Percentiles rank a stretch among this genome's conserved stretches.
Conservation (phyloP, 257 asterid genomes). For the Gynochthodes officinalis region DNA sequence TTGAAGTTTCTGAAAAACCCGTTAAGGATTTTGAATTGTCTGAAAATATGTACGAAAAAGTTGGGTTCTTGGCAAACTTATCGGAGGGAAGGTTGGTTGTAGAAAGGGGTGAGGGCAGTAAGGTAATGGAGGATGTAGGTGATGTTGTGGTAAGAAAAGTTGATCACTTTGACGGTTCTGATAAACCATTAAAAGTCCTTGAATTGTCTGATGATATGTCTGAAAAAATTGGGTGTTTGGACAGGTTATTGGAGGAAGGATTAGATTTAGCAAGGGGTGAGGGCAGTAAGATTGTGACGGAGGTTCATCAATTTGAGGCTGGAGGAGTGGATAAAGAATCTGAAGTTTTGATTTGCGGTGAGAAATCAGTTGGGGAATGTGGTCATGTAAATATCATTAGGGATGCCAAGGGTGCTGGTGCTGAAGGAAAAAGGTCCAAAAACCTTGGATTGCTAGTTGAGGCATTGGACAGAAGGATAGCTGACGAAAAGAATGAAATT, state of each 20-base stretch:
- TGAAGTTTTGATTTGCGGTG: slow-evolving; percentile 15
- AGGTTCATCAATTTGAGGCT: slow-evolving; percentile 26
- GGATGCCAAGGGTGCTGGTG: slow-evolving; percentile 11
- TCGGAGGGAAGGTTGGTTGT: slow-evolving; percentile 15
- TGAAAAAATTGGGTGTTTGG: slow-evolving; percentile 26
- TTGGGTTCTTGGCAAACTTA: slow-evolving; percentile 15
- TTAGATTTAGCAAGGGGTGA: slow-evolving; percentile 11
- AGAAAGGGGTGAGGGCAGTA: slow-evolving; percentile 16
- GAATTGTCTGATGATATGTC: slow-evolving; percentile 16
- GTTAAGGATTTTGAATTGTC: background rate
- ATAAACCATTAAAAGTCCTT: slow-evolving; percentile 12
- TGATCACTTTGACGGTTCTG: slow-evolving; percentile 33
- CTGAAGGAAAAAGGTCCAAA: slow-evolving; percentile 13
- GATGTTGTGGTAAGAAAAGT: slow-evolving; percentile 46
- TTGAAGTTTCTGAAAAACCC: slow-evolving; percentile 21
- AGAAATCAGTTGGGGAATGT: slow-evolving; percentile 2
- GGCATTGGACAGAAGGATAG: background rate
- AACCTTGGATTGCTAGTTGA: slow-evolving; percentile 22
- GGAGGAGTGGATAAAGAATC: slow-evolving; percentile 18
- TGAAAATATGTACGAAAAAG: slow-evolving; percentile 23
- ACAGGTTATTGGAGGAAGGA: slow-evolving; percentile 11
- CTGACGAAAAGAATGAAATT: slow-evolving; percentile 19
- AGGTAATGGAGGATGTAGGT: background rate
- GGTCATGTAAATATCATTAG: background rate
- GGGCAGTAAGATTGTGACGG: slow-evolving; percentile 17